Evolutionary conservation across 352 stramenopile genomes (phyloP).

Genomic region (Globisporangium echinulatum): DNA sequence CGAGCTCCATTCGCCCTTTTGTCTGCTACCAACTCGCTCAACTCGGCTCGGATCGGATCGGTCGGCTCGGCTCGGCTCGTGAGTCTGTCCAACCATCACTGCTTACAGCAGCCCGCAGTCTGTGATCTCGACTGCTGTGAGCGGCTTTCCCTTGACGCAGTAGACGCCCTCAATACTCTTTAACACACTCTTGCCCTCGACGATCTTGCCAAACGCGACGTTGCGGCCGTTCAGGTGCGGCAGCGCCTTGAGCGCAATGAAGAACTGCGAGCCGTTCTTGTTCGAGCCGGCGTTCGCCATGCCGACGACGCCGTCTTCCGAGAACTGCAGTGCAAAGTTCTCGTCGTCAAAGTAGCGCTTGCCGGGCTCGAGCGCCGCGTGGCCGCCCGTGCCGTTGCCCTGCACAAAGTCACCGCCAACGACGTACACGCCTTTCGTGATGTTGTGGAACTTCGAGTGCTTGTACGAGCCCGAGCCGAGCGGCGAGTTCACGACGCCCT

Average conservation of each 20-base stretch:
- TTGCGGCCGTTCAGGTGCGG: slow-evolving; percentile 85
- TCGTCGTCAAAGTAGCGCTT: slow-evolving; percentile 81
- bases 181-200: slow-evolving; percentile 77
- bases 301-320: slow-evolving; percentile 73
- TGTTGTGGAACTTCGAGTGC: slow-evolving; percentile 79
- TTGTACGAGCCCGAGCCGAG: slow-evolving; percentile 76
- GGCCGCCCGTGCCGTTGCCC: slow-evolving; percentile 68
- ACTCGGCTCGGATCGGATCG: not conserved
- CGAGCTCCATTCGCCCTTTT: no score
- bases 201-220: slow-evolving; percentile 83
- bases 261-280: slow-evolving; percentile 99
- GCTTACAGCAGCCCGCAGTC: slow-evolving; percentile 72
- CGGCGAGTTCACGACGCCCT: slow-evolving; percentile 50
- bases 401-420: slow-evolving; percentile 68
- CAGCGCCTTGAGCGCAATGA: slow-evolving; percentile 91
- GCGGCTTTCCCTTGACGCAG: slow-evolving; percentile 75
- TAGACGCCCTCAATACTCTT: slow-evolving; percentile 81
- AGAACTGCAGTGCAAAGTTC: slow-evolving; percentile 85
- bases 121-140: slow-evolving; percentile 78
- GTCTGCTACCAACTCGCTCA: not conserved
- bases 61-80: no score
- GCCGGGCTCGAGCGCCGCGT: slow-evolving; percentile 62
- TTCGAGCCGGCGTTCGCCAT: slow-evolving; percentile 98
- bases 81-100: no score
- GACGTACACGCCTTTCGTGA: slow-evolving; percentile 78